Conservation (phyloP, 169 alveolate genomes). For the Plasmodium knowlesi region DNA sequence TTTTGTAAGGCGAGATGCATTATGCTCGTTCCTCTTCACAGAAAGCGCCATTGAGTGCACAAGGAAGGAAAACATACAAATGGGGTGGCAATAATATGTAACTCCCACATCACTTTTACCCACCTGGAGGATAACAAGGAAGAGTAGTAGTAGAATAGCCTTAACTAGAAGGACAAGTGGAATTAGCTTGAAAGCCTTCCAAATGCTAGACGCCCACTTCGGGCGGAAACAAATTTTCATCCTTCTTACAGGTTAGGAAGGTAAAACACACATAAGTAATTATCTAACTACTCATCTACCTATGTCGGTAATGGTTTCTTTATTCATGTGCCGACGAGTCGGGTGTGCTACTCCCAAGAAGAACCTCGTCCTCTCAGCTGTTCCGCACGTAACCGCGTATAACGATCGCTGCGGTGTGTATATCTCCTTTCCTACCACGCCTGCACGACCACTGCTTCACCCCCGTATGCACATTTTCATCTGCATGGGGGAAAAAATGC, state of each 20-base stretch:
- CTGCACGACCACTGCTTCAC: neutral
- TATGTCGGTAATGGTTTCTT: neutral
- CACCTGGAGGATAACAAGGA: neutral
- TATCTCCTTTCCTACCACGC: neutral
- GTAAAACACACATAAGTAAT: neutral
- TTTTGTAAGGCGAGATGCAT: neutral
- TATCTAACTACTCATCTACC: neutral
- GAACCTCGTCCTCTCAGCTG: neutral
- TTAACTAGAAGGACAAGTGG: neutral
- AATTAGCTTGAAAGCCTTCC: neutral
- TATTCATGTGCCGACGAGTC: neutral
- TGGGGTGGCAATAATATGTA: neutral
- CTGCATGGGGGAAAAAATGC: neutral
- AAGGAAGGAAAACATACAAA: neutral
- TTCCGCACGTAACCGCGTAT: neutral
- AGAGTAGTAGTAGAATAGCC: neutral
- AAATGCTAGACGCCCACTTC: neutral
- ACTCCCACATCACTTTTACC: neutral
- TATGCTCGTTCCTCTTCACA: neutral
- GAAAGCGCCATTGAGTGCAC: neutral
- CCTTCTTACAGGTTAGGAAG: neutral
- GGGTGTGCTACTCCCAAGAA: neutral
- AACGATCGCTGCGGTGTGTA: neutral
- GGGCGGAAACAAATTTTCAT: neutral
- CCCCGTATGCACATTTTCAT: neutral